These are phyloP conservation scores for Neoarthrinium moseri DNA, from an alignment of 2,329 filamentous ascomycete genomes.

Conservation along the genomic window DNA sequence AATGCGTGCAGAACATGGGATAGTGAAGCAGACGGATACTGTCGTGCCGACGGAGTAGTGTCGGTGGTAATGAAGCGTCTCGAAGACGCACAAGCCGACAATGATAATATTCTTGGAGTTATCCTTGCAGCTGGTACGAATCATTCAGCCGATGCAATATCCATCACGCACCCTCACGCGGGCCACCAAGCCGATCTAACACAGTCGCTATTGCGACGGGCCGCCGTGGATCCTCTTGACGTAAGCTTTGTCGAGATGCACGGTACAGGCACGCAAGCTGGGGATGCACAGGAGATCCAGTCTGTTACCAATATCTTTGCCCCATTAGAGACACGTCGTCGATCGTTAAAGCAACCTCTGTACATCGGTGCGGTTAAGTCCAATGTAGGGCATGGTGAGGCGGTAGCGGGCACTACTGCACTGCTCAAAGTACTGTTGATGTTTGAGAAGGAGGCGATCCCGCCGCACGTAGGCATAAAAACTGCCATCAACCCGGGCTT, in stretches of 20 bases:
- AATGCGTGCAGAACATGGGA: constrained; percentile 56
- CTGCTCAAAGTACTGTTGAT: constrained; percentile 47
- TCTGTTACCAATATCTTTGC: constrained; percentile 61
- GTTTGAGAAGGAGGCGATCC: constrained; percentile 38
- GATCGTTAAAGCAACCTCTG: constrained; percentile 35
- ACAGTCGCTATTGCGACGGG: constrained; percentile 53
- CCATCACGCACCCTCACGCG: constrained; percentile 70
- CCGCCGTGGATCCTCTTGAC: constrained; percentile 51
- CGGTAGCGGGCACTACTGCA: constrained; percentile 34
- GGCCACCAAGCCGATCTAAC: constrained; percentile 62
- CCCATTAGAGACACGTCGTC: constrained; percentile 40
- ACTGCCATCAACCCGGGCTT: constrained; percentile 42
- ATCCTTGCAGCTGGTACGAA: constrained; percentile 61
- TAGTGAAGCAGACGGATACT: constrained; percentile 58
- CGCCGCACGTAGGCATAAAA: constrained; percentile 49
- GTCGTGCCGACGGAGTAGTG: constrained; percentile 22
- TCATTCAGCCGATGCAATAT: constrained; percentile 68
- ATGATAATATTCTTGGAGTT: constrained; percentile 27
- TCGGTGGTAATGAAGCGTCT: constrained; percentile 21
- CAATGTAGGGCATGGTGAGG: constrained; percentile 47
- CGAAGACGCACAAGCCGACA: constrained; percentile 15
- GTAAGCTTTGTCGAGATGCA: constrained; percentile 68
- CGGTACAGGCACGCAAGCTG: constrained; percentile 69
- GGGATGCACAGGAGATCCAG: constrained; percentile 65
- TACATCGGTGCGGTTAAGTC: constrained; percentile 46